These are phyloP conservation scores for Cytospora piceae DNA, from an alignment of 2,329 filamentous ascomycete genomes.

Conservation along the genomic window DNA sequence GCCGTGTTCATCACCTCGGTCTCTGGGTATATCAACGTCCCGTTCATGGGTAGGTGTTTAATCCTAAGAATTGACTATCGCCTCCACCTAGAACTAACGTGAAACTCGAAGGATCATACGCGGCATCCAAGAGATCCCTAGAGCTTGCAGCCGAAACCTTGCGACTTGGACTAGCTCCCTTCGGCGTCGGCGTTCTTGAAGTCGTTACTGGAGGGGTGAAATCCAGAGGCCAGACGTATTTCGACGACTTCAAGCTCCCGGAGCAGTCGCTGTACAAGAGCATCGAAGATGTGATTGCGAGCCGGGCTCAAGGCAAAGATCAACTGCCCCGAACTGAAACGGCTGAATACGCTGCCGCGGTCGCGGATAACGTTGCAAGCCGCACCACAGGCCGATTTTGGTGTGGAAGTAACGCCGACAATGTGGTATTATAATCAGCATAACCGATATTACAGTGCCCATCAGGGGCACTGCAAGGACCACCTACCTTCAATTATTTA, in stretches of 20 bases:
- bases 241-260: too few relatives aligned
- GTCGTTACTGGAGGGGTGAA: too few relatives aligned
- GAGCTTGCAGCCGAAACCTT: slow-evolving; percentile 32
- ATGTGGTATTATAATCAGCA: too few relatives aligned
- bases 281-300: too few relatives aligned
- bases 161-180: too few relatives aligned
- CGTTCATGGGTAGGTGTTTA: slow-evolving; percentile 35
- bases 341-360: slow-evolving; percentile 33
- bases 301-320: slow-evolving; percentile 29
- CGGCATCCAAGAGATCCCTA: slow-evolving; percentile 37
- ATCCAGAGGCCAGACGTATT: too few relatives aligned
- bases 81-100: not conserved
- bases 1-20: slow-evolving; percentile 36
- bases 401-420: slow-evolving; percentile 33
- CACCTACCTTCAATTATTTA: too few relatives aligned
- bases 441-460: too few relatives aligned
- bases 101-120: slow-evolving; percentile 33
- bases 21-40: slow-evolving; percentile 35
- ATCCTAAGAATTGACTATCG: not conserved
- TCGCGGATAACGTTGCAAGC: slow-evolving; percentile 32
- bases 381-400: slow-evolving; percentile 35
- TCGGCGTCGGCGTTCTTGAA: too few relatives aligned
- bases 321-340: slow-evolving; percentile 34
- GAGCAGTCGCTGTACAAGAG: too few relatives aligned
- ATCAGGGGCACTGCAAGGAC: too few relatives aligned